These are phyloP conservation scores for Macaranga tanarius DNA, from an alignment of 441 rosid genomes.

Conservation along the genomic window DNA sequence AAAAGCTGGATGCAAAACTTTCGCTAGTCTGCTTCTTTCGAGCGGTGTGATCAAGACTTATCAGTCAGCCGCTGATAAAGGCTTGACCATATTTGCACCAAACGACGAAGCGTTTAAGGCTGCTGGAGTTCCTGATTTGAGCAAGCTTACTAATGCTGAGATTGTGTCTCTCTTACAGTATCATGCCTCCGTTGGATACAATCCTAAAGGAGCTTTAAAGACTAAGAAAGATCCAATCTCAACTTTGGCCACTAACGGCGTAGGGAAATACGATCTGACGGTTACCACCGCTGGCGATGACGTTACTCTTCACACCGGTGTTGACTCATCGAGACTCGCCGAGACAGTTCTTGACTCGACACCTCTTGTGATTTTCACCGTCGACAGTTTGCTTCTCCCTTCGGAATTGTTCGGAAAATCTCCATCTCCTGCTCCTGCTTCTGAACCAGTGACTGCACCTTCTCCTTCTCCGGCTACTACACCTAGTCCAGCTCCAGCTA, in stretches of 20 bases:
- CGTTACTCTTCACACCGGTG: slow-evolving; percentile 74
- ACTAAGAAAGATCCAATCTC: slow-evolving; percentile 50
- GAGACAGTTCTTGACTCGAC: slow-evolving; percentile 67
- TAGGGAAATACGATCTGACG: slow-evolving; percentile 63
- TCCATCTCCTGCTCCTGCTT: slow-evolving; percentile 67
- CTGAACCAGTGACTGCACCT: slow-evolving; percentile 46
- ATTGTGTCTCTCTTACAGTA: slow-evolving; percentile 65
- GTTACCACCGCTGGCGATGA: slow-evolving; percentile 63
- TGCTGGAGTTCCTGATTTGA: slow-evolving; percentile 64
- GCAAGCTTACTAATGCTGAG: slow-evolving; percentile 74
- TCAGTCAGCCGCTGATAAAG: slow-evolving; percentile 58
- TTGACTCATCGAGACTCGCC: slow-evolving; percentile 66
- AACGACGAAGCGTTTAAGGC: slow-evolving; percentile 86
- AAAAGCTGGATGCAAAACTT: slow-evolving; percentile 88
- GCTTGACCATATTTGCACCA: slow-evolving; percentile 87
- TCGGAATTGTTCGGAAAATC: slow-evolving; percentile 63
- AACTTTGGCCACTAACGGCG: slow-evolving; percentile 74
- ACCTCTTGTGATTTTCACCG: slow-evolving; percentile 67
- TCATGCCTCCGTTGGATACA: slow-evolving; percentile 66
- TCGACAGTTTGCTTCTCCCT: slow-evolving; percentile 72
- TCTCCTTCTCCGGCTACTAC: slow-evolving; percentile 49
- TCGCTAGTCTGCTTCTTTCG: slow-evolving; percentile 50
- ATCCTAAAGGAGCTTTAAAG: slow-evolving; percentile 67
- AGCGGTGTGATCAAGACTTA: slow-evolving; percentile 81
- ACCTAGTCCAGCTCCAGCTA: slow-evolving; percentile 46